These are phyloP conservation scores for Recurvomyces mirabilis DNA, from an alignment of 495 filamentous ascomycete genomes.

Conservation along the genomic window DNA sequence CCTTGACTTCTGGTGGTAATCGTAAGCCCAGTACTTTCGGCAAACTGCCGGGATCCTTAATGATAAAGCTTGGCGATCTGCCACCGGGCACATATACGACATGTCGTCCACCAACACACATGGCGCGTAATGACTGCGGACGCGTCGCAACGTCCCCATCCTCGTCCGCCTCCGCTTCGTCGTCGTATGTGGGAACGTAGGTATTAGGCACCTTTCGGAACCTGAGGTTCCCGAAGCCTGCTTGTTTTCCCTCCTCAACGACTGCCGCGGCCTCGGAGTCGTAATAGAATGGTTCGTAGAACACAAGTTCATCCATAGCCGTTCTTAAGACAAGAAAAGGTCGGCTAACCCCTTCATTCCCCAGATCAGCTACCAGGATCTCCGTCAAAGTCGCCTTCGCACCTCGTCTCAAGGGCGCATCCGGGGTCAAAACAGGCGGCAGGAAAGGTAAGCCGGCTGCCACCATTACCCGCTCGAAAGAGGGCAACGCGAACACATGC, in stretches of 20 bases:
- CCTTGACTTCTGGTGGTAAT: constrained; percentile 46
- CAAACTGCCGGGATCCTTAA: constrained; percentile 61
- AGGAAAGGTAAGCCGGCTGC: constrained; percentile 66
- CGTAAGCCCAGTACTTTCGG: constrained; percentile 65
- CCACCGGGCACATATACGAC: constrained; percentile 69
- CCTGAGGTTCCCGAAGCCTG: constrained; percentile 35
- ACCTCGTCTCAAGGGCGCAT: constrained; percentile 55
- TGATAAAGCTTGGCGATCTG: constrained; percentile 65
- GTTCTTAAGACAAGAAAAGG: constrained; percentile 81
- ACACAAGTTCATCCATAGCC: constrained; percentile 64
- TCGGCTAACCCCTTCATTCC: constrained; percentile 53
- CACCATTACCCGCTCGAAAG: constrained; percentile 50
- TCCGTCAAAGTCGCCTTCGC: constrained; percentile 64
- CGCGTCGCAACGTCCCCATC: too few relatives aligned
- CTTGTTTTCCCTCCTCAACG: too few relatives aligned
- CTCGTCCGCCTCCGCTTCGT: constrained; percentile 32
- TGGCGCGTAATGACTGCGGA: constrained; percentile 44
- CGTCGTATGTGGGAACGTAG: constrained; percentile 41
- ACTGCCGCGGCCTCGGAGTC: constrained; percentile 15
- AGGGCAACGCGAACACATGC: constrained; percentile 55
- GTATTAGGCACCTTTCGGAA: constrained; percentile 67
- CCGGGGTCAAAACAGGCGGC: constrained; percentile 60
- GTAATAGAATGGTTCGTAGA: constrained; percentile 69
- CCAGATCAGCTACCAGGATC: constrained; percentile 71
- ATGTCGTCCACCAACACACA: constrained; percentile 65